Evolutionary conservation across 306 rosid genomes (phyloP).

Genomic region (Pyrus bretschneideri): DNA sequence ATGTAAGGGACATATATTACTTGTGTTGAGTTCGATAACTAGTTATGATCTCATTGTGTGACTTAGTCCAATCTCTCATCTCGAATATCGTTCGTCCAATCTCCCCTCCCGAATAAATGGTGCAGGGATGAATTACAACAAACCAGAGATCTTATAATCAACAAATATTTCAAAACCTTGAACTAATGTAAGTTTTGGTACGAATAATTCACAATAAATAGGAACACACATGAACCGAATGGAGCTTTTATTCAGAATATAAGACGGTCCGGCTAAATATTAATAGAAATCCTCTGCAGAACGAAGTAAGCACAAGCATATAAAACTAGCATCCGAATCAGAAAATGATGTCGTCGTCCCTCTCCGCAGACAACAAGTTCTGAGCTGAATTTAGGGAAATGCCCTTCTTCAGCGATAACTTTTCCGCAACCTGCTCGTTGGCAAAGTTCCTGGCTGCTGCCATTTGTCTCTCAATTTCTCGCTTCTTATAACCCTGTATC

Average conservation of each 20-base stretch:
- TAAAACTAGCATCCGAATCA: constrained; percentile 27
- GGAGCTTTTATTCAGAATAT: constrained; percentile 21
- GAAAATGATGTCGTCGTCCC: constrained; percentile 79
- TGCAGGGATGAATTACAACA: background rate
- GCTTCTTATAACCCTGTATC: constrained; percentile 80
- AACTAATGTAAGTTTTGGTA: background rate
- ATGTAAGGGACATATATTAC: no score
- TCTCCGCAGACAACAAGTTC: constrained; percentile 54
- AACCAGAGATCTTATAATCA: background rate
- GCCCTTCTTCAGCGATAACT: constrained; percentile 46
- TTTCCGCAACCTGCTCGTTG: constrained; percentile 49
- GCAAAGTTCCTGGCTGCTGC: constrained; percentile 38
- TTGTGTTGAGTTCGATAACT: no score
- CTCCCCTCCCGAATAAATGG: no score
- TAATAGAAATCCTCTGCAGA: constrained; percentile 2
- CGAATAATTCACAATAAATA: constrained; percentile 19
- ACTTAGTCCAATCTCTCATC: no score
- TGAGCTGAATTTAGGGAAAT: constrained; percentile 49
- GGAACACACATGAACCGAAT: background rate
- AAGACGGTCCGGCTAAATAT: background rate
- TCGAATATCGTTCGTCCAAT: no score
- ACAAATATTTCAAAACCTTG: constrained; percentile 12
- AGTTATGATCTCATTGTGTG: background rate
- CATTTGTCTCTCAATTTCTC: constrained; percentile 72
- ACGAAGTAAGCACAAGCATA: constrained; percentile 6